These are phyloP conservation scores for Saksenaea vasiformis DNA, from an alignment of 371 early-diverging fungal genomes.

Conservation along the genomic window DNA sequence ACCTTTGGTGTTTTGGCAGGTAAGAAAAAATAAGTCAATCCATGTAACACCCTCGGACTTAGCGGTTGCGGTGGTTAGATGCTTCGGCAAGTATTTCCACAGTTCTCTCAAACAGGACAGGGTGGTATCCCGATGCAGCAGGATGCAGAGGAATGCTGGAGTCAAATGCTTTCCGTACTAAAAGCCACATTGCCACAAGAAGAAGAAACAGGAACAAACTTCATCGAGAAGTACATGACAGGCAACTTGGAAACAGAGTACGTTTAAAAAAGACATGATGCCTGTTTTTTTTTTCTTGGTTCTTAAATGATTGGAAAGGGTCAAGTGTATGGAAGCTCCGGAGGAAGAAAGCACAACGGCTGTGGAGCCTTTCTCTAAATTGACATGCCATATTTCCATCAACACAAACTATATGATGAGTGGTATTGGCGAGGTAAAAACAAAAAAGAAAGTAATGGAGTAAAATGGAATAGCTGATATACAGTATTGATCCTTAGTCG, in stretches of 20 bases:
- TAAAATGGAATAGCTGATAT: no score
- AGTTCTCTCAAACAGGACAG: conserved; percentile 79
- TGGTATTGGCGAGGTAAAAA: conserved; percentile 55
- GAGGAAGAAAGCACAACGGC: conserved; percentile 68
- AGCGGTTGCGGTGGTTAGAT: no score
- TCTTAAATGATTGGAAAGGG: conserved; percentile 25
- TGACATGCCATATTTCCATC: conserved; percentile 84
- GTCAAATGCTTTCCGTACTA: conserved; percentile 66
- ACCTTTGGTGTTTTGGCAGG: conserved; percentile 82
- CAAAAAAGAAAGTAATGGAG: no score
- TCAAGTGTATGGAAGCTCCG: conserved; percentile 81
- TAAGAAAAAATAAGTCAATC: no score
- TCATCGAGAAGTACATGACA: conserved; percentile 86
- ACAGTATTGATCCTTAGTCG: no score
- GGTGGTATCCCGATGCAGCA: conserved; percentile 85
- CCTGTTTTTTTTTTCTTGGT: neutral
- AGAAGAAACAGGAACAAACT: conserved; percentile 50
- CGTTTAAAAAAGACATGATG: conserved; percentile 4
- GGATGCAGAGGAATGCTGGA: conserved; percentile 99
- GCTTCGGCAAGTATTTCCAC: conserved; percentile 82
- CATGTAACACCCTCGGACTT: no score
- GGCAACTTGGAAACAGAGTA: conserved; percentile 67
- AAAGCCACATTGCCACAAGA: conserved; percentile 67
- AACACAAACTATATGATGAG: conserved; percentile 69
- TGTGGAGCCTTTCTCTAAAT: conserved; percentile 74